phyloP scores from a whole-genome alignment of 2,329 filamentous ascomycete genomes.

The Clonostachys solani region DNA sequence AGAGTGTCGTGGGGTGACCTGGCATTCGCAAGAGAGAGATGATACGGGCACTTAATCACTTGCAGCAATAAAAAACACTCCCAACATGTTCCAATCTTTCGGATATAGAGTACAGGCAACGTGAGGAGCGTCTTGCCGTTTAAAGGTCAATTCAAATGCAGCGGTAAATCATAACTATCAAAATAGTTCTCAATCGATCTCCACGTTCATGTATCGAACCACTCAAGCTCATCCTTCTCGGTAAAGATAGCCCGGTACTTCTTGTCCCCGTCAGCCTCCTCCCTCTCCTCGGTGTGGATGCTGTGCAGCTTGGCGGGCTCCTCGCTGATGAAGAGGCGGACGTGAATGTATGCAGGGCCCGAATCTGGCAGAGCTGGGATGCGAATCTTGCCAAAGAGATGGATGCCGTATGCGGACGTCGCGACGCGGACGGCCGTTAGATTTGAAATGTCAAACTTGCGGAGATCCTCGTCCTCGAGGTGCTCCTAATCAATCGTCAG shows the following conservation, averaged over 20 bases:
- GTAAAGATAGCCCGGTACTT: constrained; percentile 91
- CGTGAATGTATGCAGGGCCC: constrained; percentile 71
- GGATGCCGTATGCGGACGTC: constrained; percentile 75
- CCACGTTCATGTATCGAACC: constrained; percentile 42
- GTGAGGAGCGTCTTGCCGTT: too few relatives aligned
- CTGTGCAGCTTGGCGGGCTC: constrained; percentile 86
- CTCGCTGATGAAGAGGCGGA: constrained; percentile 83
- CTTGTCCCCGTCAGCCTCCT: constrained; percentile 83
- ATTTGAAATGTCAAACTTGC: constrained; percentile 75
- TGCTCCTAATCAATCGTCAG: constrained; percentile 1
- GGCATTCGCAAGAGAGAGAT: too few relatives aligned
- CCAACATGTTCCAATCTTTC: too few relatives aligned
- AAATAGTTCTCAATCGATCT: background rate
- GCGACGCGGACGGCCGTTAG: constrained; percentile 91
- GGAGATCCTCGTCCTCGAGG: constrained; percentile 73
- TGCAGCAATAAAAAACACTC: too few relatives aligned
- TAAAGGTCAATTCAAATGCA: too few relatives aligned
- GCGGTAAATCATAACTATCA: too few relatives aligned
- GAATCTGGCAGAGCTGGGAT: constrained; percentile 36
- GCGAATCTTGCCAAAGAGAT: constrained; percentile 72
- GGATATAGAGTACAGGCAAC: too few relatives aligned
- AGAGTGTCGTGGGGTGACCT: too few relatives aligned
- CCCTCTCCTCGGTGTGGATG: constrained; percentile 93
- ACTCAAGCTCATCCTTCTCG: constrained; percentile 80
- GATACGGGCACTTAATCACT: too few relatives aligned